Conservation (phyloP, 371 early-diverging fungal species). For the Zancudomyces culisetae region DNA sequence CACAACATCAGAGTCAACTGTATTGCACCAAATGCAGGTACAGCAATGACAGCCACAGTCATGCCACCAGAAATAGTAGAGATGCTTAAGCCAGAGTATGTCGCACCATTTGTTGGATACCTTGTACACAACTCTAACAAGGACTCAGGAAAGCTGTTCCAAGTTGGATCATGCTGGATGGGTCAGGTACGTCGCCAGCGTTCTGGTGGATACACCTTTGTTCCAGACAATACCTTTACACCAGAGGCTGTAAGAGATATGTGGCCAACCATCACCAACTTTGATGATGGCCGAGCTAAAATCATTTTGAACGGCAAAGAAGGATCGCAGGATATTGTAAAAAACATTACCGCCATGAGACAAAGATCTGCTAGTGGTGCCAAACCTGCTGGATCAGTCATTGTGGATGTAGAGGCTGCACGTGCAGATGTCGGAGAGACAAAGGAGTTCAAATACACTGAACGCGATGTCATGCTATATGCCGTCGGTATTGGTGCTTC, state of each 20-base stretch:
- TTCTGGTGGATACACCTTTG: conserved; percentile 46
- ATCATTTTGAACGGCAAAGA: conserved; percentile 15
- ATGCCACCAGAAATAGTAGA: conserved; percentile 62
- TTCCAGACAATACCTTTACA: conserved; percentile 30
- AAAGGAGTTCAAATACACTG: conserved; percentile 45
- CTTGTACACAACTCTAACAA: conserved; percentile 36
- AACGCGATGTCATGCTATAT: conserved; percentile 84
- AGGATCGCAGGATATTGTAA: conserved; percentile 17
- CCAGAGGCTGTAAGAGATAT: conserved; percentile 37
- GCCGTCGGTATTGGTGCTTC: conserved; percentile 83
- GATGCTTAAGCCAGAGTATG: conserved; percentile 58
- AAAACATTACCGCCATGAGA: conserved; percentile 4
- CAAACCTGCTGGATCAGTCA: too few relatives aligned
- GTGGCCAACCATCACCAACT: conserved; percentile 36
- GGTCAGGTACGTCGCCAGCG: conserved; percentile 48
- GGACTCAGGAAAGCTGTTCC: conserved; percentile 40
- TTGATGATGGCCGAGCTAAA: conserved; percentile 78
- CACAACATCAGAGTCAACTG: conserved; percentile 47
- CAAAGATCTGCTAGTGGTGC: conserved; percentile 15
- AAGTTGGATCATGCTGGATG: conserved; percentile 56
- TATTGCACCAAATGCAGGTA: conserved; percentile 62
- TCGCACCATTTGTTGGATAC: conserved; percentile 52
- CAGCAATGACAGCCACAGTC: conserved; percentile 58
- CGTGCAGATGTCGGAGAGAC: conserved; percentile 26
- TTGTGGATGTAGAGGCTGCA: conserved; percentile 47